Conservation (phyloP, 257 asterid genomes). For the Nyctanthes arbortristis region DNA sequence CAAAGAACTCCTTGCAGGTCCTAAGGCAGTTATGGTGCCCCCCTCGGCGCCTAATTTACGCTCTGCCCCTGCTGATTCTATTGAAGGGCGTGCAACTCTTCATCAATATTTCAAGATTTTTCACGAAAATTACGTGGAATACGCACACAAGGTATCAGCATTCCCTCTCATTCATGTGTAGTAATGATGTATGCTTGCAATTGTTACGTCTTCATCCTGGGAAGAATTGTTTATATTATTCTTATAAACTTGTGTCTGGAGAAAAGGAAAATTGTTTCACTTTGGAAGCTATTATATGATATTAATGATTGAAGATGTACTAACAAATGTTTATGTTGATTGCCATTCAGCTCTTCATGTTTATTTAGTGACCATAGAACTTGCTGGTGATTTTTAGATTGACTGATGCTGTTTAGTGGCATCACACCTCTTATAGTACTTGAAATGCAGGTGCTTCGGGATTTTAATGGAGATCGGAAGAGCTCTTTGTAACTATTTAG, state of each 20-base stretch:
- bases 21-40: constrained; percentile 69
- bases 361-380: not conserved
- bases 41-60: constrained; percentile 70
- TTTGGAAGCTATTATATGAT: not conserved
- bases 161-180: not conserved
- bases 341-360: not conserved
- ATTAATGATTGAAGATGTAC: not conserved
- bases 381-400: not conserved
- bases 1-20: constrained; percentile 84
- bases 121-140: constrained; percentile 93
- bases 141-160: constrained; percentile 83
- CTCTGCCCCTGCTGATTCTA: constrained; percentile 74
- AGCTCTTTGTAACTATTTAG: not conserved
- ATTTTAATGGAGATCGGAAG: not conserved
- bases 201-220: not conserved
- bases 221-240: not conserved
- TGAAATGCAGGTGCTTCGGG: not conserved
- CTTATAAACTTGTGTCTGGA: not conserved
- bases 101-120: constrained; percentile 87
- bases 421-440: not conserved
- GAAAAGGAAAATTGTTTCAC: not conserved
- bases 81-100: constrained; percentile 90
- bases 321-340: not conserved
- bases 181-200: not conserved
- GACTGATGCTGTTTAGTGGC: not conserved